phyloP scores from a whole-genome alignment of 306 rosid species.

The Lathyrus sativus region DNA sequence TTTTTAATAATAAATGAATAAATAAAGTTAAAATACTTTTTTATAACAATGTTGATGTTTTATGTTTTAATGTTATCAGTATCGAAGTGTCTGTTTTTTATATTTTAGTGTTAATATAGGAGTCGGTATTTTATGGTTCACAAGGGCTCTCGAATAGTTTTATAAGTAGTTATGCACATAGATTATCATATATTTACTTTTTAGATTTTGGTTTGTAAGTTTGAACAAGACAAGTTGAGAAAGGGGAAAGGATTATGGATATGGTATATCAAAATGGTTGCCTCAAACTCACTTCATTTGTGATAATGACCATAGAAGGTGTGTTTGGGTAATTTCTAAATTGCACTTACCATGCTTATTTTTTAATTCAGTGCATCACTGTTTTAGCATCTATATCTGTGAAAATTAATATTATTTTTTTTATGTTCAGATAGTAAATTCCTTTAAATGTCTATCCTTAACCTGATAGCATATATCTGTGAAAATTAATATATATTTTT shows the following conservation, averaged over 20 bases:
- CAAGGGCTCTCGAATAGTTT: neutral
- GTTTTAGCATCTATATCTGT: neutral
- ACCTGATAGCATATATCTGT: neutral
- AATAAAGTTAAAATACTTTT: too few relatives aligned
- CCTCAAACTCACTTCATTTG: neutral
- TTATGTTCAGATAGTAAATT: neutral
- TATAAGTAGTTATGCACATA: neutral
- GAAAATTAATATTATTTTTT: neutral
- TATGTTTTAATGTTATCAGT: too few relatives aligned
- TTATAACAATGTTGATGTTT: too few relatives aligned
- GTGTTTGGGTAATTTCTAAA: neutral
- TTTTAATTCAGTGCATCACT: neutral
- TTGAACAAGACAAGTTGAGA: neutral
- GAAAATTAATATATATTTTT: neutral
- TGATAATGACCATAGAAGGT: neutral
- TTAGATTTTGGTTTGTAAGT: conserved; percentile 25
- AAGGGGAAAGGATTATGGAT: neutral
- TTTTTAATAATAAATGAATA: too few relatives aligned
- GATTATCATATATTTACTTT: neutral
- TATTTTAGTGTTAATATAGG: too few relatives aligned
- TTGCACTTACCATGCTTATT: neutral
- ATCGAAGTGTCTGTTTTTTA: too few relatives aligned
- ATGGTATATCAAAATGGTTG: neutral
- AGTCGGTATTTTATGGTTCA: too few relatives aligned
- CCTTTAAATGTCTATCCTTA: neutral